Conservation (phyloP, 176 grass and related monocot species). For the Calamus simplicifolius region DNA sequence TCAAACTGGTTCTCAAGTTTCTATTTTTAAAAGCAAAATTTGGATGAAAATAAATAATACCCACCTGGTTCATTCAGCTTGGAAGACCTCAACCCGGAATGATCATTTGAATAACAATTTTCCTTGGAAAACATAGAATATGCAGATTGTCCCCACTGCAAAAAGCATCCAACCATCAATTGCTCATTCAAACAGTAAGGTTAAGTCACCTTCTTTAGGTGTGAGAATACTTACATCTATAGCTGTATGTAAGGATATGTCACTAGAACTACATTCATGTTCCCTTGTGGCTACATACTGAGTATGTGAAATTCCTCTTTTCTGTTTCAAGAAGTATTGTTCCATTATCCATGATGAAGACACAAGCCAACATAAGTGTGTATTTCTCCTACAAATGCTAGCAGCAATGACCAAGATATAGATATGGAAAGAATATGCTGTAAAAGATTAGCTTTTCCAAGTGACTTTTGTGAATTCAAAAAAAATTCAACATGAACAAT, state of each 20-base stretch:
- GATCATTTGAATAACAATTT: slow-evolving; percentile 12
- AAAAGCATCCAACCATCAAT: slow-evolving; percentile 11
- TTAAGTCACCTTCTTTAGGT: background rate
- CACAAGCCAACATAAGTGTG: no score
- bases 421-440: no score
- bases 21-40: no score
- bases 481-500: no score
- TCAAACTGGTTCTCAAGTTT: no score
- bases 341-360: slow-evolving; percentile 13
- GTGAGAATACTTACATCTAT: slow-evolving; percentile 35
- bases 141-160: slow-evolving; percentile 26
- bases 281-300: slow-evolving; percentile 27
- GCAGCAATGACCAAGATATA: no score
- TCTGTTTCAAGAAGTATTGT: slow-evolving; percentile 19
- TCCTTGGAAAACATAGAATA: slow-evolving; percentile 21
- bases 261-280: slow-evolving; percentile 16
- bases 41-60: slow-evolving; percentile 7
- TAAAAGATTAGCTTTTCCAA: no score
- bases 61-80: slow-evolving; percentile 25
- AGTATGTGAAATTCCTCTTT: slow-evolving; percentile 33
- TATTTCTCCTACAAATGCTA: no score
- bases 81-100: slow-evolving; percentile 4
- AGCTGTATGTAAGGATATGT: slow-evolving; percentile 14
- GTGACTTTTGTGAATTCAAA: no score
- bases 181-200: slow-evolving; percentile 6